Base-by-base conservation (phyloP, 2,329 filamentous ascomycete genomes). In the Paecilomyces dactylethromorphus region DNA sequence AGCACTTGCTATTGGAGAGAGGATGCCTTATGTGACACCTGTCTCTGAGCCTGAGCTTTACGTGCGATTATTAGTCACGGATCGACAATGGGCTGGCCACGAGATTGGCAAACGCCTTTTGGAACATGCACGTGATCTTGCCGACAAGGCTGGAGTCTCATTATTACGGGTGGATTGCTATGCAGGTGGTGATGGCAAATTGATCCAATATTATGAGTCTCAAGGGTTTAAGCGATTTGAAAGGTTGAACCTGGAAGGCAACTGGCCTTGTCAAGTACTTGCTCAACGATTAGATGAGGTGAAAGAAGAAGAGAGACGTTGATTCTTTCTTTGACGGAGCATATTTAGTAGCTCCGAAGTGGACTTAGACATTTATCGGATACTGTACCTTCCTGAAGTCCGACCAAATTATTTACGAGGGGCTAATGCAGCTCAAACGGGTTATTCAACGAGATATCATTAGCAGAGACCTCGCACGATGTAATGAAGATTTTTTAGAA, bases 131-230 rank as follows among this genome's bases (percentile, higher is more conserved):
- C 61, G 61, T 54, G 35, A 53, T 31, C 54, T 63, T n/a, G 57
- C 61, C 32, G 52, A 45, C 2, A 21, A 21, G 33, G 57, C 50
- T 55, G 59, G 55, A 26, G 58, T 53, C 24, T 62, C 60, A n/a
- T 58, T 63, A 24, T 52, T 63, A 22, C 57, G 61, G 49, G 57
- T 63, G 26, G 61, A 63, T 56, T 63, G 59, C 56, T 63, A 63
- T 60, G 61, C 57, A 50, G 61, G 61, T 39, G 55, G 39, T 1
- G 61, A 63, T 5, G 57, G 57, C n/a, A 62, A 57, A 26, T 56
- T 63, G 55, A n/a, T 62, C 3, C 53, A 24, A 53, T 63, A 63
- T 32, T 63, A 63, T 54, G 61, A 62, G 57, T 60, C 59, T 39
- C 61, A 63, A n/a, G 61, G 61, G 18, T 63, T 62, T 57, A 33